These are phyloP conservation scores for Gloeopeniophorella convolvens DNA, from an alignment of 768 basidiomycete genomes.

Conservation along the genomic window DNA sequence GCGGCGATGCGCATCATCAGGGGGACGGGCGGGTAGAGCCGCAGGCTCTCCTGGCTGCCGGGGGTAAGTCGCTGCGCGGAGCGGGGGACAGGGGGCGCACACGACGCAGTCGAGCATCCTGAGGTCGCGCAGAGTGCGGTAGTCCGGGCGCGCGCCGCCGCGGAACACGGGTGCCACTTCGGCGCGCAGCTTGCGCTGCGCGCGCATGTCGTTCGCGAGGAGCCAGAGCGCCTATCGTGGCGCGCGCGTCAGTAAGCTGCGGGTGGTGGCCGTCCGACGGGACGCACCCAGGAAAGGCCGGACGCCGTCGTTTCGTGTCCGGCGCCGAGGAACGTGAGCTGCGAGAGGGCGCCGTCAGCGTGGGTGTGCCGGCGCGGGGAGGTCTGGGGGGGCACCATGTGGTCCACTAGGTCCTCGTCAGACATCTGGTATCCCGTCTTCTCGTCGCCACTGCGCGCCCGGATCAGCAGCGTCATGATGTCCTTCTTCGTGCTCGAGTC, in stretches of 20 bases:
- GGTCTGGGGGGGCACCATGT: slow-evolving; percentile 35
- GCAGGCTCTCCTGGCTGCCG: slow-evolving; percentile 21
- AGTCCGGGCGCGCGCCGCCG: slow-evolving; percentile 18
- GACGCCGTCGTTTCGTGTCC: slow-evolving; percentile 41
- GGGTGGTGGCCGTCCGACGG: too few relatives aligned
- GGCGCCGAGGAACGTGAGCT: slow-evolving; percentile 45
- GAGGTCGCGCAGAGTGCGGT: slow-evolving; percentile 19
- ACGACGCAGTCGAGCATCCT: slow-evolving; percentile 21
- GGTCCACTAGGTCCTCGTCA: slow-evolving; percentile 44
- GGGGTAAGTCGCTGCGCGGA: neutral
- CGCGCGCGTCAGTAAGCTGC: slow-evolving; percentile 10
- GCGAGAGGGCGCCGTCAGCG: neutral
- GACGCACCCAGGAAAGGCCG: slow-evolving; percentile 44
- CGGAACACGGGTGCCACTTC: slow-evolving; percentile 40
- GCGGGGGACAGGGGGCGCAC: slow-evolving; percentile 7
- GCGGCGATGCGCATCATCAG: slow-evolving; percentile 19
- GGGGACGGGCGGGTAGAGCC: slow-evolving; percentile 22
- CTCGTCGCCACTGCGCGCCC: slow-evolving; percentile 31
- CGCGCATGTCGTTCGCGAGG: slow-evolving; percentile 44
- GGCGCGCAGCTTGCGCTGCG: slow-evolving; percentile 46
- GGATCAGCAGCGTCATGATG: slow-evolving; percentile 47
- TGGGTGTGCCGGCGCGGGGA: too few relatives aligned
- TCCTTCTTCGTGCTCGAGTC: slow-evolving; percentile 41
- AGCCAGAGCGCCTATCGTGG: slow-evolving; percentile 42
- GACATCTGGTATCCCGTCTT: slow-evolving; percentile 37